A percentile compares a stretch with the other conserved stretches of the same genome.
Conservation (phyloP, 495 filamentous ascomycete species). For the Aspergillus nanangensis region DNA sequence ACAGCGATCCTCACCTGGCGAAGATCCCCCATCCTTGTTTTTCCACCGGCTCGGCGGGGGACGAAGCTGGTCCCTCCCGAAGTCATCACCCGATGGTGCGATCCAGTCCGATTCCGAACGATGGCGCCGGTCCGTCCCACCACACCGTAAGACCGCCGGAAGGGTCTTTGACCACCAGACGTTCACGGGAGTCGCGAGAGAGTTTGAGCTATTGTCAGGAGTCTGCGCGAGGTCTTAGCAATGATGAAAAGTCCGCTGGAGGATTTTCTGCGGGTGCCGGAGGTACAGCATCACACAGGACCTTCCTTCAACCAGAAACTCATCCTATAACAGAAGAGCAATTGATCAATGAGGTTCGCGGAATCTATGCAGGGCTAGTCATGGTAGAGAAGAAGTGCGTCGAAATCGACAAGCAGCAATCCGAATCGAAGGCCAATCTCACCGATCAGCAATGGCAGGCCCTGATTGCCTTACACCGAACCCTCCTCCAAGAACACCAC, state of each 20-base stretch:
- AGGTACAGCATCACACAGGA: slow-evolving; percentile 40
- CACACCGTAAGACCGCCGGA: background rate
- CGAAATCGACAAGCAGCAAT: slow-evolving; percentile 62
- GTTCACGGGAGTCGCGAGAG: slow-evolving; percentile 8
- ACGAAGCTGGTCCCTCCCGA: slow-evolving; percentile 3
- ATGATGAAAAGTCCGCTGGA: slow-evolving; percentile 10
- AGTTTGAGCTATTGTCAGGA: slow-evolving; percentile 14
- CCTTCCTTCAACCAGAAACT: slow-evolving; percentile 55
- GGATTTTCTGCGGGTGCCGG: slow-evolving; percentile 7
- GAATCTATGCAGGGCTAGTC: slow-evolving; percentile 70
- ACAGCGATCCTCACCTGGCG: slow-evolving; percentile 11
- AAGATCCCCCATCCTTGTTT: background rate
- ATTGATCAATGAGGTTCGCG: slow-evolving; percentile 61
- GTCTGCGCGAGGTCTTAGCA: slow-evolving; percentile 11
- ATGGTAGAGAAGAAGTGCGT: slow-evolving; percentile 81
- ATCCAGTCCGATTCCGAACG: slow-evolving; percentile 10
- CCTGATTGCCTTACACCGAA: slow-evolving; percentile 66
- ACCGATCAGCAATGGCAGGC: slow-evolving; percentile 67
- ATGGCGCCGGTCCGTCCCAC: background rate
- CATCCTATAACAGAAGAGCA: slow-evolving; percentile 72
- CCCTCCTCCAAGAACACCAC: slow-evolving; percentile 72
- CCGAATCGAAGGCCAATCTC: slow-evolving; percentile 37
- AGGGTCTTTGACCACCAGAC: background rate
- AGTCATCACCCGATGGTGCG: slow-evolving; percentile 2
- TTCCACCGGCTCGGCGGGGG: slow-evolving; percentile 7